Base-by-base conservation (phyloP, 805 yeast species). In the Kodamaea fukazawae region DNA sequence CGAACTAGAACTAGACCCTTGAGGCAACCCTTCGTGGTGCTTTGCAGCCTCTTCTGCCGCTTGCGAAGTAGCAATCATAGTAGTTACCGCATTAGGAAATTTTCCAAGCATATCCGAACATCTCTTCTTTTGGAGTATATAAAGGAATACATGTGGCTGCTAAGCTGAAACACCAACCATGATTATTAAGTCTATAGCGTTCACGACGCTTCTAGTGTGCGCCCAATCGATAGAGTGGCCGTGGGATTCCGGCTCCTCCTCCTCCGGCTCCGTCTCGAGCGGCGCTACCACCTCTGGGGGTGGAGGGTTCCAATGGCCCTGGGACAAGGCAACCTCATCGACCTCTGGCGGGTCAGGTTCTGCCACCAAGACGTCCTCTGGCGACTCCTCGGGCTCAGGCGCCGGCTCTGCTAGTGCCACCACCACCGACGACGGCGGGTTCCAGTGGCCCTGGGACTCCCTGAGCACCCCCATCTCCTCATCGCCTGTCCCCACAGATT, bases 381-480 rank as follows among this genome's bases (percentile, higher is more conserved):
- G 23, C 23, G 23, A 8, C 23, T n/a, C 13, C 6, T 9, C 34
- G 3, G 22, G 36, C 12, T 32, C 28, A 20, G 14, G 14, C 23
- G 5, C 23, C 7, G 22, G 20, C 23, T 23, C 36, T 3, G 13
- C 5, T 5, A 9, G 23, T 11, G 25, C 29, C 7, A 27, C 9
- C 14, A 27, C 14, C 14, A 27, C 29, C 29, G 7, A 6, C 12
- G 29, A 12, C 12, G 29, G 29, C 5, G 29, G 29, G 9, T 12
- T 54, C 34, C 22, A 38, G 10, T 54, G 58, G 59, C 59, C 58
- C 1, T 53, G 59, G 58, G 50, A 50, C 22, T 29, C 32, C 16
- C 23, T 20, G 23, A 29, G 28, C 12, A 23, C 40, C 27, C 4
- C 33, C 4, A 11, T 12, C 22, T 13, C 32, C 7, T 16, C 14